phyloP scores from a whole-genome alignment of 2,329 filamentous ascomycete species.

The Botrytis pseudocinerea region DNA sequence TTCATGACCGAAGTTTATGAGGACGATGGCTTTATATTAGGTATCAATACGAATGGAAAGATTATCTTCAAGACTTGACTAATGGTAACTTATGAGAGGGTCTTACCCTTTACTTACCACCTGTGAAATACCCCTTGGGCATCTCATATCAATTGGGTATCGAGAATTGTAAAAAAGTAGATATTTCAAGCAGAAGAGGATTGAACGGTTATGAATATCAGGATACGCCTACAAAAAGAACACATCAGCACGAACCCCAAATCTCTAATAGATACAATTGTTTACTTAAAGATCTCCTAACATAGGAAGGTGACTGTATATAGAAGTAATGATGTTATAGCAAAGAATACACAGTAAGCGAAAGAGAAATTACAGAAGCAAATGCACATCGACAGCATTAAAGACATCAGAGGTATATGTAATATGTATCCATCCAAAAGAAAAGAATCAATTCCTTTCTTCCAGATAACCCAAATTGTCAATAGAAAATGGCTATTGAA shows the following conservation, averaged over 20 bases:
- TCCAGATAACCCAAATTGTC: too few relatives aligned
- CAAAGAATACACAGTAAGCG: background rate
- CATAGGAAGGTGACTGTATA: rapidly evolving
- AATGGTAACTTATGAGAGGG: background rate
- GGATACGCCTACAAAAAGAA: rapidly evolving
- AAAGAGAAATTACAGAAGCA: background rate
- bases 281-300: background rate
- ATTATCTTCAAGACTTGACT: background rate
- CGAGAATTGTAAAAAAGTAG: too few relatives aligned
- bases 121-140: background rate
- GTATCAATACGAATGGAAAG: background rate
- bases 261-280: background rate
- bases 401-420: too few relatives aligned
- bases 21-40: background rate
- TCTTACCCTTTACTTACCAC: background rate
- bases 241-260: background rate
- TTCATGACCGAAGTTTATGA: background rate
- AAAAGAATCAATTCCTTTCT: too few relatives aligned
- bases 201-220: rapidly evolving
- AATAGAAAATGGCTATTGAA: too few relatives aligned
- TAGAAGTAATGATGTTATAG: too few relatives aligned
- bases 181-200: background rate
- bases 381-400: background rate
- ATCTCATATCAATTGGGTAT: background rate
- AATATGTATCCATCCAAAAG: too few relatives aligned